phyloP scores from a whole-genome alignment of 1,139 yeast species.

The Trichomonascaceae sp. region DNA sequence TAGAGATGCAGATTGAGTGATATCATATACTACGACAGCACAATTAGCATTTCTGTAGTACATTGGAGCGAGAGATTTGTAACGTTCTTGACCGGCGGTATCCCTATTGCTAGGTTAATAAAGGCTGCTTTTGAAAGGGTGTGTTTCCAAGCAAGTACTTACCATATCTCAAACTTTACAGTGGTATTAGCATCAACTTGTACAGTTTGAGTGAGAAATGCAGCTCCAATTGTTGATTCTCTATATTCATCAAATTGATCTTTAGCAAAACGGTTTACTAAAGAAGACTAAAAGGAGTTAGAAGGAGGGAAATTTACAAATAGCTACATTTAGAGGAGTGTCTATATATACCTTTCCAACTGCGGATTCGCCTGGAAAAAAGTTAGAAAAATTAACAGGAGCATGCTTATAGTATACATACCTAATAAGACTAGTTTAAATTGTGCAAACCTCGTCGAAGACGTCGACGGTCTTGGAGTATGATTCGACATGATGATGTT shows the following conservation, averaged over 20 bases:
- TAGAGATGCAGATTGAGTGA: slow-evolving; percentile 61
- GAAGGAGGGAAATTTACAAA: background rate
- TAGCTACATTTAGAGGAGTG: background rate
- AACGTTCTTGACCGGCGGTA: slow-evolving; percentile 91
- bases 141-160: slow-evolving; percentile 10
- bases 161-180: slow-evolving; percentile 43
- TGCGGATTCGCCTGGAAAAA: slow-evolving; percentile 71
- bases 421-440: slow-evolving; percentile 79
- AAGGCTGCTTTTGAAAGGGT: too few relatives aligned
- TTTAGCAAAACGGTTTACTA: slow-evolving; percentile 89
- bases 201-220: slow-evolving; percentile 87
- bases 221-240: slow-evolving; percentile 97
- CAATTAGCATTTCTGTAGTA: slow-evolving; percentile 85
- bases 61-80: slow-evolving; percentile 85
- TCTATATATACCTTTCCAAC: slow-evolving; percentile 71
- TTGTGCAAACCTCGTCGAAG: slow-evolving; percentile 46
- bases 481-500: slow-evolving; percentile 5
- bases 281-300: slow-evolving; percentile 40
- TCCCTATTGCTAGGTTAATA: slow-evolving; percentile 47
- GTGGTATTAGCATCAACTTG: slow-evolving; percentile 51
- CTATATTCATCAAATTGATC: slow-evolving; percentile 91
- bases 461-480: slow-evolving; percentile 33
- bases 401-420: slow-evolving; percentile 19
- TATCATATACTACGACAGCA: slow-evolving; percentile 77
- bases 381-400: background rate